phyloP scores from a whole-genome alignment of 768 basidiomycete genomes.

The Exsudoporus frostii region DNA sequence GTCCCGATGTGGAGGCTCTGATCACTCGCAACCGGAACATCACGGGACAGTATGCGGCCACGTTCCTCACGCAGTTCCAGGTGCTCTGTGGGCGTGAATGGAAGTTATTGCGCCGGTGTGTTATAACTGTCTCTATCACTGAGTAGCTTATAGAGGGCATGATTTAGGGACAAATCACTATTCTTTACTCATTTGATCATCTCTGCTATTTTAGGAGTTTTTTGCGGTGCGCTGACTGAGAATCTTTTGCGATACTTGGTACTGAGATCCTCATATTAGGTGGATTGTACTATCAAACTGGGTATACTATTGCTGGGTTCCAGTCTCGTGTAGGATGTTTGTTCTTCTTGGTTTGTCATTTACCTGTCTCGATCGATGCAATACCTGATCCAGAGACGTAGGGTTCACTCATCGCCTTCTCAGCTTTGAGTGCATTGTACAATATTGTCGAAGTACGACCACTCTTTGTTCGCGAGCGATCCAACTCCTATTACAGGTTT shows the following conservation, averaged over 20 bases:
- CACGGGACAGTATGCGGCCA: conserved; percentile 53
- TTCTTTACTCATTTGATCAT: conserved; percentile 77
- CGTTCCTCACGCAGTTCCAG: conserved; percentile 87
- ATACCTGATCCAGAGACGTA: conserved; percentile 26
- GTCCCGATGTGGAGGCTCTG: conserved; percentile 21
- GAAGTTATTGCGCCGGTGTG: conserved; percentile 71
- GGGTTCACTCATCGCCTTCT: conserved; percentile 92
- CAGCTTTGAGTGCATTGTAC: conserved; percentile 84
- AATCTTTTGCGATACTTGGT: background rate
- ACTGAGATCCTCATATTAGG: conserved; percentile 39
- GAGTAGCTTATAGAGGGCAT: background rate
- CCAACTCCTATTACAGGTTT: conserved; percentile 81
- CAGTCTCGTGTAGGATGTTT: conserved; percentile 91
- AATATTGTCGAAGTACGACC: conserved; percentile 82
- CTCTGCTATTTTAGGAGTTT: conserved; percentile 74
- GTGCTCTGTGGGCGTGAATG: conserved; percentile 81
- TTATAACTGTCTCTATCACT: background rate
- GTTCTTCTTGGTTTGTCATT: conserved; percentile 74
- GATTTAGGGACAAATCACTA: conserved; percentile 71
- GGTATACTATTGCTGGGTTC: conserved; percentile 83
- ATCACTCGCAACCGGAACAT: conserved; percentile 11
- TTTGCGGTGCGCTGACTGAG: conserved; percentile 58
- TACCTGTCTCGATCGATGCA: background rate
- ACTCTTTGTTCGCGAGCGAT: conserved; percentile 87
- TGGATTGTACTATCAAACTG: conserved; percentile 83